These are phyloP conservation scores for Euptelea pleiosperma DNA, from an alignment of 164 flowering plant genomes.

Conservation along the genomic window DNA sequence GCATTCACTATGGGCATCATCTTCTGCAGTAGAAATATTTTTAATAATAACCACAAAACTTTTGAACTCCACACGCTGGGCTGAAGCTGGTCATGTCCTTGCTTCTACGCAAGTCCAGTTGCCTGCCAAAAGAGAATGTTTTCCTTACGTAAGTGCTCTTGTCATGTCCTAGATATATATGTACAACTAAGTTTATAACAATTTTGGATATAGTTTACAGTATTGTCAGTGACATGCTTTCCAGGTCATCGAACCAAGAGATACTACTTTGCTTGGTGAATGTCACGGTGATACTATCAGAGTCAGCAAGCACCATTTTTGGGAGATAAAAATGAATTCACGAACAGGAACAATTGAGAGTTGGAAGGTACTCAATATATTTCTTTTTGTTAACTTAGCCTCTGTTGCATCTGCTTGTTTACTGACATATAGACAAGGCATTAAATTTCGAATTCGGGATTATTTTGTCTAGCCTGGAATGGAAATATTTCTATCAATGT, in stretches of 20 bases:
- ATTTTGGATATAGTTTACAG: background rate
- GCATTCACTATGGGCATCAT: constrained; percentile 54
- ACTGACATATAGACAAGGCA: too few relatives aligned
- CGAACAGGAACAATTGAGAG: constrained; percentile 63
- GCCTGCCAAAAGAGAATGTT: constrained; percentile 44
- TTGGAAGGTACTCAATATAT: constrained; percentile 71
- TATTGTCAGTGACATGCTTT: constrained; percentile 10
- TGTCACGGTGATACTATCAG: constrained; percentile 41
- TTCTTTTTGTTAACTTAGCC: constrained; percentile 4
- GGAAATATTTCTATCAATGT: too few relatives aligned
- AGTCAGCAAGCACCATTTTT: constrained; percentile 39
- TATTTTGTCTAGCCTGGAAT: too few relatives aligned
- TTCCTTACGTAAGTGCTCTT: constrained; percentile 49
- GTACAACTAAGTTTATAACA: background rate
- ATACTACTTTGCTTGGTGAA: constrained; percentile 40
- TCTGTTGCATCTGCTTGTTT: background rate
- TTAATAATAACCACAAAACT: constrained; percentile 62
- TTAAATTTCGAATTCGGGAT: too few relatives aligned
- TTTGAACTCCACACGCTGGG: constrained; percentile 65
- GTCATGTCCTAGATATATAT: background rate
- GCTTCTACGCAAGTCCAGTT: constrained; percentile 66
- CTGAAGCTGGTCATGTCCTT: constrained; percentile 72
- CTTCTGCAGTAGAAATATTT: constrained; percentile 55
- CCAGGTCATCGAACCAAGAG: constrained; percentile 51
- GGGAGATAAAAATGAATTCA: constrained; percentile 67